phyloP scores from a whole-genome alignment of 208 protist genomes.

The Trypanosoma grayi region DNA sequence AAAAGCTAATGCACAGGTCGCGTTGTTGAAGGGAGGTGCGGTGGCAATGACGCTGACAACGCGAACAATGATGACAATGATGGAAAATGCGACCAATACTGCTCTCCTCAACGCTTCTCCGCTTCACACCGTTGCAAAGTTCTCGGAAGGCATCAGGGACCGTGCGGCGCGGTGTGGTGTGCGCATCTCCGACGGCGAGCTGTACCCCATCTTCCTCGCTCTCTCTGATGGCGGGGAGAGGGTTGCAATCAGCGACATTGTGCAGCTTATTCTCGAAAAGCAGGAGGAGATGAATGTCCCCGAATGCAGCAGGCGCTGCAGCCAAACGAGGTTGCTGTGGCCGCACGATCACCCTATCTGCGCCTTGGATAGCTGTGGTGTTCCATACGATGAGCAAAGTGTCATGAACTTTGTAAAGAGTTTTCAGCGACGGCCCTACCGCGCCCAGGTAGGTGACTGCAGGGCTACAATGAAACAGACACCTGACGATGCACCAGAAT shows the following conservation, averaged over 20 bases:
- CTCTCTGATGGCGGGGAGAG: constrained; percentile 31
- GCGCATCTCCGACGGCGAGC: constrained; percentile 20
- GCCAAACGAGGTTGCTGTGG: constrained; percentile 32
- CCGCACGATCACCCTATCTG: constrained; percentile 57
- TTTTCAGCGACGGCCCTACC: constrained; percentile 46
- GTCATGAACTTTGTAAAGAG: constrained; percentile 60
- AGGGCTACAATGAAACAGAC: constrained; percentile 5
- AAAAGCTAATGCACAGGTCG: no score
- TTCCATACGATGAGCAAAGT: constrained; percentile 45
- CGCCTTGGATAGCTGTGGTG: constrained; percentile 73
- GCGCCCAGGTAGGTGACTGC: constrained; percentile 2
- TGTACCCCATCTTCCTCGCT: constrained; percentile 50
- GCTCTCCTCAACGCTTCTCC: background rate
- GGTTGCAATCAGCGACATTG: constrained; percentile 35
- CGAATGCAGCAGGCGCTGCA: background rate
- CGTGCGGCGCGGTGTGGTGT: constrained; percentile 28
- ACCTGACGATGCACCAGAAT: constrained; percentile 17
- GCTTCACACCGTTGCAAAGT: constrained; percentile 11
- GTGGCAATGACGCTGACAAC: no score
- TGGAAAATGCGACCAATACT: background rate
- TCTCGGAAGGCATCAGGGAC: constrained; percentile 22
- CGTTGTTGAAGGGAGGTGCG: no score
- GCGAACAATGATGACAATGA: background rate
- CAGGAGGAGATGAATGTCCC: constrained; percentile 20
- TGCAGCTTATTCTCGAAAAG: constrained; percentile 48